These are phyloP conservation scores for Paramecium biaurelia DNA, from an alignment of 73 alveolate species.

Conservation along the genomic window DNA sequence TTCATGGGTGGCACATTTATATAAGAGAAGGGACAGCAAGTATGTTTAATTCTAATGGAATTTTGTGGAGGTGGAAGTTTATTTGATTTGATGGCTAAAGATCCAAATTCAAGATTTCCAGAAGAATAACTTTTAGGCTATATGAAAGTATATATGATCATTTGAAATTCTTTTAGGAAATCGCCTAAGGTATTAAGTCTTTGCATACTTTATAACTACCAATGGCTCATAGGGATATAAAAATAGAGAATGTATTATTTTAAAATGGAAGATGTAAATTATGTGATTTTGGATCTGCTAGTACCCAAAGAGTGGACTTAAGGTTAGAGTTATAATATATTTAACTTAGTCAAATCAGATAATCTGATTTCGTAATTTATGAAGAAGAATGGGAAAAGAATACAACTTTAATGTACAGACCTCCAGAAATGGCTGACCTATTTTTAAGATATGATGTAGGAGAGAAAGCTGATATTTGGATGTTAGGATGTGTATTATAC, in stretches of 20 bases:
- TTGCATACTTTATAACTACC: conserved; percentile 47
- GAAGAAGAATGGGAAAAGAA: conserved; percentile 88
- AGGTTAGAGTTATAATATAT: background rate
- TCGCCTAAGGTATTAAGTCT: conserved; percentile 41
- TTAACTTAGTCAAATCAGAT: background rate
- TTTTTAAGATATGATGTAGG: conserved; percentile 74
- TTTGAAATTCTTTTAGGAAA: background rate
- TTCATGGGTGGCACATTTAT: conserved; percentile 45
- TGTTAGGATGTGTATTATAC: conserved; percentile 88
- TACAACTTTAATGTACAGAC: conserved; percentile 96
- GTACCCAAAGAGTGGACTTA: conserved; percentile 73
- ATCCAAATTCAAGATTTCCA: conserved; percentile 16
- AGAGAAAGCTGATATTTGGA: conserved; percentile 94
- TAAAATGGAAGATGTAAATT: conserved; percentile 86
- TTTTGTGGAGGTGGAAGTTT: conserved; percentile 56
- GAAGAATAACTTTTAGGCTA: background rate
- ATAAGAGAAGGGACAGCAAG: background rate
- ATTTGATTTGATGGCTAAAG: conserved; percentile 45
- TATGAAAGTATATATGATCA: background rate
- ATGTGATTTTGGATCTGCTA: conserved; percentile 96
- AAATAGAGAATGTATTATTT: conserved; percentile 89
- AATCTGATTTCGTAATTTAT: conserved; percentile 71
- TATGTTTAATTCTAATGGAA: conserved; percentile 37
- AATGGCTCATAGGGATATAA: conserved; percentile 83
- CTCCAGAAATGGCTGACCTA: conserved; percentile 97